Percentiles rank a stretch among this genome's conserved stretches.
Evolutionary conservation across 108 stramenopile genomes (phyloP).

Genomic region (Fistulifera pelliculosa): DNA sequence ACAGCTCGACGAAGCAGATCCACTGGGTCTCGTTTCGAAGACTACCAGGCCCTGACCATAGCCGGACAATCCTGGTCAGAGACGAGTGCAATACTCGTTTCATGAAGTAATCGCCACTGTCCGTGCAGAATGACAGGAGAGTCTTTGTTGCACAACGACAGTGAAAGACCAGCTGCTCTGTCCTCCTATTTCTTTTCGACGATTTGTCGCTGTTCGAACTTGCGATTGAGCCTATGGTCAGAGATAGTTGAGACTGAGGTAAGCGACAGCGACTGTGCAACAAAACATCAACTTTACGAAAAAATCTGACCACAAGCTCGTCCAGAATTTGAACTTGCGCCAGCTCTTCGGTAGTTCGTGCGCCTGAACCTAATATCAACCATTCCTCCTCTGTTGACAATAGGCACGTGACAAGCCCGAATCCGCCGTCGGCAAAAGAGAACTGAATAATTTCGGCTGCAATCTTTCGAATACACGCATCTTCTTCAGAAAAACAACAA

Average conservation of each 20-base stretch:
- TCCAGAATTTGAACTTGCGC: neutral
- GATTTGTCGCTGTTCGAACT: conserved; percentile 1
- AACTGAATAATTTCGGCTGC: conserved; percentile 3
- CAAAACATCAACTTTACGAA: conserved; percentile 20
- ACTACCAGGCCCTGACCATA: conserved; percentile 16
- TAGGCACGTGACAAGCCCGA: conserved; percentile 17
- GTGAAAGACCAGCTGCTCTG: conserved; percentile 4
- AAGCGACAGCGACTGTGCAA: conserved; percentile 15
- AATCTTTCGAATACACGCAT: conserved; percentile 10
- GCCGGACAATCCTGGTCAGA: conserved; percentile 20
- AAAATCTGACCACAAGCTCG: conserved; percentile 15
- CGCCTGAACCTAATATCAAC: conserved; percentile 1
- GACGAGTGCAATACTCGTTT: conserved; percentile 22
- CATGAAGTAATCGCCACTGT: conserved; percentile 7
- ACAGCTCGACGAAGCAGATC: too few relatives aligned
- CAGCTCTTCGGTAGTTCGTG: neutral
- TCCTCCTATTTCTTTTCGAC: neutral
- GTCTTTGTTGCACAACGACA: conserved; percentile 11
- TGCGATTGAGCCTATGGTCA: conserved; percentile 12
- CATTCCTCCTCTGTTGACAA: conserved; percentile 22
- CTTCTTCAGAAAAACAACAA: conserved; percentile 14
- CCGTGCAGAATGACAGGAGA: conserved; percentile 26
- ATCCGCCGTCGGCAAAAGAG: conserved; percentile 6
- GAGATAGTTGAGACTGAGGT: conserved; percentile 26
- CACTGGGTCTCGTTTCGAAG: too few relatives aligned